A percentile compares a stretch with the other conserved stretches of the same genome.
These are phyloP conservation scores for Phylloporus sp. DNA, from an alignment of 768 basidiomycete species.

Conservation along the genomic window DNA sequence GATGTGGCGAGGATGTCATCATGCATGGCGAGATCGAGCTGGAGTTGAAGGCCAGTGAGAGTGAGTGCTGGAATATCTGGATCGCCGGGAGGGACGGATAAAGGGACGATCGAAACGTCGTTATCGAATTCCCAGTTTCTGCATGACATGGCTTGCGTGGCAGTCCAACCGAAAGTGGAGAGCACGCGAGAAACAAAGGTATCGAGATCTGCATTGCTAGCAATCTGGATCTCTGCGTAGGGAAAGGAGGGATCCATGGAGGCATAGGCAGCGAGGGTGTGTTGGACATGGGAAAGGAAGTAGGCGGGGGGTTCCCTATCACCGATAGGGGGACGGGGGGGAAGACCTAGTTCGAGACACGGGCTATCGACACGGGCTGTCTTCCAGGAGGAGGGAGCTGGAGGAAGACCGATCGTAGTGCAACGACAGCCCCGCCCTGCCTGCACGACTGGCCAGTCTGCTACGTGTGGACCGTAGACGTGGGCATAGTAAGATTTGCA, in stretches of 20 bases:
- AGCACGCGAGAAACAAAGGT: constrained; percentile 40
- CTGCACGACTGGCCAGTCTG: constrained; percentile 51
- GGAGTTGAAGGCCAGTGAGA: constrained; percentile 21
- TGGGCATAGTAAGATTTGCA: constrained; percentile 50
- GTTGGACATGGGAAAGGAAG: constrained; percentile 34
- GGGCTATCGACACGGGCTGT: constrained; percentile 2
- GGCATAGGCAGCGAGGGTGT: constrained; percentile 47
- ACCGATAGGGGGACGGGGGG: constrained; percentile 31
- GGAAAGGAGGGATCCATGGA: constrained; percentile 35
- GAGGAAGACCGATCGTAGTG: constrained; percentile 21
- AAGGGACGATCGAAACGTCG: constrained; percentile 24
- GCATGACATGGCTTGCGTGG: constrained; percentile 10
- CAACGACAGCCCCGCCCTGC: constrained; percentile 46
- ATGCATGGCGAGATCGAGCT: constrained; percentile 27
- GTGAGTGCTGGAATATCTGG: constrained; percentile 4
- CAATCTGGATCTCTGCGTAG: constrained; percentile 21
- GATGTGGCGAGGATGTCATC: constrained; percentile 22
- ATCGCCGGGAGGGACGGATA: constrained; percentile 1
- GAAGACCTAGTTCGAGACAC: constrained; percentile 17
- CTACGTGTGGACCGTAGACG: constrained; percentile 50
- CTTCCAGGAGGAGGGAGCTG: constrained; percentile 7
- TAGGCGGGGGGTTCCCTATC: constrained; percentile 32
- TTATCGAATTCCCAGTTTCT: constrained; percentile 28
- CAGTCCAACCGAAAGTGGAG: constrained; percentile 40
- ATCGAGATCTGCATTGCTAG: constrained; percentile 38